A percentile compares a stretch with the other conserved stretches of the same genome.
These are phyloP conservation scores for Pholiota adiposa DNA, from an alignment of 1,284 basidiomycete species.

Conservation along the genomic window DNA sequence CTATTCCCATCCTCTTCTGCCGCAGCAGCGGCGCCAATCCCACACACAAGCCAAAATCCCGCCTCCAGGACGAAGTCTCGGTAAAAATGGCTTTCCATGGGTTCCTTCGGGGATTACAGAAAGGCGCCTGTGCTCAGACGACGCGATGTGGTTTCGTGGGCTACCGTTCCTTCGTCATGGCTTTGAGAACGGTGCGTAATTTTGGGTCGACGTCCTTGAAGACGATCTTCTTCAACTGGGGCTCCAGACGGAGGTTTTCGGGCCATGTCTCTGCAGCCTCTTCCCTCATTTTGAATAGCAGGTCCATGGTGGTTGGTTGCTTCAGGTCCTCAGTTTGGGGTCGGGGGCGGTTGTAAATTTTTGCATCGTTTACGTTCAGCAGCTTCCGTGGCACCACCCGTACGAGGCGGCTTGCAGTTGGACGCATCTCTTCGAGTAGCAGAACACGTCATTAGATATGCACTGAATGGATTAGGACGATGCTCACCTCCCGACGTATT, in stretches of 20 bases:
- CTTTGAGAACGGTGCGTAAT: constrained; percentile 40
- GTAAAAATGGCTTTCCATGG: background rate
- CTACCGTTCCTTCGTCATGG: constrained; percentile 44
- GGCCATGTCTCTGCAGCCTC: constrained; percentile 40
- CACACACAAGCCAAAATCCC: background rate
- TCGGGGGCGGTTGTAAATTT: constrained; percentile 36
- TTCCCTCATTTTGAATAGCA: constrained; percentile 36
- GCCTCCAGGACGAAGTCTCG: background rate
- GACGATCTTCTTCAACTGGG: constrained; percentile 40
- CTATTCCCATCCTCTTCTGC: background rate
- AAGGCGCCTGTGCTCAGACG: background rate
- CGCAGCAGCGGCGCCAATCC: background rate
- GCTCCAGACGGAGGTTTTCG: constrained; percentile 45
- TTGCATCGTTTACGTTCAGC: constrained; percentile 30
- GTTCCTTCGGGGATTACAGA: background rate
- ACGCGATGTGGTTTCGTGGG: background rate
- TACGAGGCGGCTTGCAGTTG: constrained; percentile 35
- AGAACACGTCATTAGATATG: background rate
- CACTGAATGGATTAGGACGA: background rate
- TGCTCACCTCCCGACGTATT: background rate
- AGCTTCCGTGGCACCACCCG: constrained; percentile 38
- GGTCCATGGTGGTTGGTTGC: constrained; percentile 36
- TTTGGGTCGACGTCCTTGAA: constrained; percentile 40
- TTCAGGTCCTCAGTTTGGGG: constrained; percentile 37
- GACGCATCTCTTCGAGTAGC: constrained; percentile 31